These are phyloP conservation scores for Nannizziopsis barbatae DNA, from an alignment of 2,329 filamentous ascomycete species.

Conservation along the genomic window DNA sequence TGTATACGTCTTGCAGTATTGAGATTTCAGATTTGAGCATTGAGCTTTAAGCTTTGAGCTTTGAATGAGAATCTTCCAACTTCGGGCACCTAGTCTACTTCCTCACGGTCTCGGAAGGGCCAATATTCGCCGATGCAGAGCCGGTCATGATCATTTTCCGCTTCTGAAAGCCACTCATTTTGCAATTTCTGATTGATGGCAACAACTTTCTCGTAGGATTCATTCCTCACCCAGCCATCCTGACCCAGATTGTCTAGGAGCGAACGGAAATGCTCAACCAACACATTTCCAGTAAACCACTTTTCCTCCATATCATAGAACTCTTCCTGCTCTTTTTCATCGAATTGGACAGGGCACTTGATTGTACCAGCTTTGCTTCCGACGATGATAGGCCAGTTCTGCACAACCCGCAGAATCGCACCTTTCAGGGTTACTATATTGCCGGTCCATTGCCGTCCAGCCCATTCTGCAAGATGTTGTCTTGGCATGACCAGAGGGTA, in stretches of 20 bases:
- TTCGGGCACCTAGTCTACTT: conserved; percentile 1
- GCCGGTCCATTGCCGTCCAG: conserved; percentile 13
- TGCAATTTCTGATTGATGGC: conserved; percentile 11
- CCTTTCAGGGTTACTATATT: conserved; percentile 11
- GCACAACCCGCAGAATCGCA: conserved; percentile 10
- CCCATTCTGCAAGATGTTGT: conserved; percentile 13
- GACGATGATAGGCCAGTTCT: conserved; percentile 13
- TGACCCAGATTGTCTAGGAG: conserved; percentile 11
- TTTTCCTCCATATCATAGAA: conserved; percentile 10
- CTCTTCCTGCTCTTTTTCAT: conserved; percentile 8
- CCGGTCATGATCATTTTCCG: conserved; percentile 12
- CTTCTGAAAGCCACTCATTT: conserved; percentile 7
- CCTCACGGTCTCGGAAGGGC: conserved; percentile 13
- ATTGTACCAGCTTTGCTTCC: conserved; percentile 4
- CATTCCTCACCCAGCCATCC: conserved; percentile 15
- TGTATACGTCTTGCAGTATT: no score
- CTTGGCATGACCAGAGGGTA: conserved; percentile 9
- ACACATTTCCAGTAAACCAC: conserved; percentile 12
- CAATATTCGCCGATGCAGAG: conserved; percentile 8
- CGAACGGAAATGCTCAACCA: conserved; percentile 11
- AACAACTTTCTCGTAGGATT: conserved; percentile 11
- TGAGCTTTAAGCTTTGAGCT: not conserved
- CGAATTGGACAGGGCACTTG: conserved; percentile 13
- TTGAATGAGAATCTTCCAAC: no score
- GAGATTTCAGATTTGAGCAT: no score